phyloP scores from a whole-genome alignment of 2,329 filamentous ascomycete species.

The Dryadomyces quercus-mongolicae region DNA sequence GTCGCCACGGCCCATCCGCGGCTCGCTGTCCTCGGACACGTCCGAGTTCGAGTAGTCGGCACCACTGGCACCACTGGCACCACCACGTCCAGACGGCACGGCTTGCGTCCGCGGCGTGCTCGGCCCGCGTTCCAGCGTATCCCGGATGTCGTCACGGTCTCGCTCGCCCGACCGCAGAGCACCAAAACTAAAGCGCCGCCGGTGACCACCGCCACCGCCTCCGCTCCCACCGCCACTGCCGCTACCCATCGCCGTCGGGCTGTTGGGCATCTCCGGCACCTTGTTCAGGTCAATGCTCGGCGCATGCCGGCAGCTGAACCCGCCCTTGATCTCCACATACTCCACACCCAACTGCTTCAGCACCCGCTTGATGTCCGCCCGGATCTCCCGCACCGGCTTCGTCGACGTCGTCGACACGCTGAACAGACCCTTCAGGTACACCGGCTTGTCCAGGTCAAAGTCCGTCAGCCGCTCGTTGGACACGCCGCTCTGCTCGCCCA shows the following conservation, averaged over 20 bases:
- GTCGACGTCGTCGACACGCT: conserved; percentile 94
- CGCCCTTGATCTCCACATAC: conserved; percentile 83
- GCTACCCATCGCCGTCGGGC: conserved; percentile 34
- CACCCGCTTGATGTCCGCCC: conserved; percentile 81
- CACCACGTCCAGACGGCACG: conserved; percentile 26
- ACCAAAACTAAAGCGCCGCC: conserved; percentile 74
- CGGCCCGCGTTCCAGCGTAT: conserved; percentile 37
- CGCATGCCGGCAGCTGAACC: conserved; percentile 77
- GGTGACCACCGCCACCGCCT: conserved; percentile 38
- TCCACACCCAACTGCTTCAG: conserved; percentile 81
- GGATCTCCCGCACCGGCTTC: conserved; percentile 76
- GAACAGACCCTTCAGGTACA: conserved; percentile 92
- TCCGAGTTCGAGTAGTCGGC: conserved; percentile 77
- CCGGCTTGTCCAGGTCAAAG: conserved; percentile 79
- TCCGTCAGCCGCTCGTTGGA: conserved; percentile 51
- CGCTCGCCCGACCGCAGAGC: conserved; percentile 46
- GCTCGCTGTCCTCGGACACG: conserved; percentile 64
- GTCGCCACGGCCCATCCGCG: conserved; percentile 35
- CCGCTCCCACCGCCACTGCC: conserved; percentile 24
- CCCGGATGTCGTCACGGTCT: conserved; percentile 54
- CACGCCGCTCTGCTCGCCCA: conserved; percentile 47
- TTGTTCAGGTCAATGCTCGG: conserved; percentile 83
- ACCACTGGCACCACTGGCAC: conserved; percentile 16
- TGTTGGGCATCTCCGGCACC: conserved; percentile 51
- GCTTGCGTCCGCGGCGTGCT: conserved; percentile 30